phyloP scores from a whole-genome alignment of 2,329 filamentous ascomycete genomes.

The Paraphaeosphaeria sporulosa region DNA sequence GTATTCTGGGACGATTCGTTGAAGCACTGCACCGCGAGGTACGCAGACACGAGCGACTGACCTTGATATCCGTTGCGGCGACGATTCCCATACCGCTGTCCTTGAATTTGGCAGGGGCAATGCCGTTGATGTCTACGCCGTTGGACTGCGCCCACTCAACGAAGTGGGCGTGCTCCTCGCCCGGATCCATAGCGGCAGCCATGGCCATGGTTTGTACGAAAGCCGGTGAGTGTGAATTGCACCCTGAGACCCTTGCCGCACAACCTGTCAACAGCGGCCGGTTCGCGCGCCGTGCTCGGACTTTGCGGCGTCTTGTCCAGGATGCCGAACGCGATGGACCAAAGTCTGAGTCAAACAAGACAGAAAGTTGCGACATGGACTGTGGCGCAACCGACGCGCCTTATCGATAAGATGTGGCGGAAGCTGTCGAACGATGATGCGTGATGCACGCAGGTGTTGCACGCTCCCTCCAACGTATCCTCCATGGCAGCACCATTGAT shows the following conservation, averaged over 20 bases:
- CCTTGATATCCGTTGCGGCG: constrained; percentile 71
- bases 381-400: not conserved
- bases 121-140: constrained; percentile 72
- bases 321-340: not conserved
- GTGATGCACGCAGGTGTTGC: not conserved
- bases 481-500: constrained; percentile 26
- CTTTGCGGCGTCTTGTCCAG: not conserved
- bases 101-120: constrained; percentile 71
- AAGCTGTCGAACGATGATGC: constrained; percentile 18
- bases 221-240: not conserved
- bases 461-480: not conserved
- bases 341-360: not conserved
- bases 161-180: constrained; percentile 61
- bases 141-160: constrained; percentile 71
- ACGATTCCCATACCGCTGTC: constrained; percentile 81
- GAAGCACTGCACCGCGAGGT: not conserved
- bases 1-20: not conserved
- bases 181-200: constrained; percentile 42
- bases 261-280: not conserved
- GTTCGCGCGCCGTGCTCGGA: not conserved
- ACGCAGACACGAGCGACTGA: constrained; percentile 46
- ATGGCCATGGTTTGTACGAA: constrained; percentile 16
- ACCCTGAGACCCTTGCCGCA: not conserved
- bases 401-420: constrained; percentile 26
- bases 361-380: not conserved